Evolutionary conservation across 2,329 filamentous ascomycete genomes (phyloP), one percentile per base, ranked within the genome.

Genomic region (Camillea tinctor): DNA sequence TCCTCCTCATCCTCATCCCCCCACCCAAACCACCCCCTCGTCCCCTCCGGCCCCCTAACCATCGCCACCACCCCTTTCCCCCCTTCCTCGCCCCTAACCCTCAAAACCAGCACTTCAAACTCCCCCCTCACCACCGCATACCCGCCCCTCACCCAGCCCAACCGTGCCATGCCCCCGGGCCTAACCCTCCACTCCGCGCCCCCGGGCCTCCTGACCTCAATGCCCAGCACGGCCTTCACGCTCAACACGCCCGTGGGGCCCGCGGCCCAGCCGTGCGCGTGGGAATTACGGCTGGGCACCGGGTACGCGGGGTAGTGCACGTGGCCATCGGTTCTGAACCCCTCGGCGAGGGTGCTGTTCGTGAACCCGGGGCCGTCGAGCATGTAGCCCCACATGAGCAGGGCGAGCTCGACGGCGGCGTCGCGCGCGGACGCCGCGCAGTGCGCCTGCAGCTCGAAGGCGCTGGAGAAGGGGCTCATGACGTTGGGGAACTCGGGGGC

Each of bases 331-430:
- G 73, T 69, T 8, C 71, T 65, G 61, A 77, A 79, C 2, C 77
- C 77, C 63, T 79, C 77, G 19, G 76, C 73, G 22, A 79, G 74
- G 3, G 77, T 79, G 30, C 68, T 72, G 62, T 77, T 75, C n/a
- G 77, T 79, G 64, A 78, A 76, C 13, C 75, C 74, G 1, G 70
- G 69, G 7, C 75, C 59, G n/a, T 62, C 73, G 17, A 78, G 71
- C 66, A 77, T 75, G 65, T 74, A 75, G n/a, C 72, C 75, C 76
- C 76, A 78, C 64, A 72, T 70, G 1, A 71, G 66, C 0, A 75
- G 68, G 55, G 78, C 76, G 9, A 81, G 71, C n/a, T 79, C 76
- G 3, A 82, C 69, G 0, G 78, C 77, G 0, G 70, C 63, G 9
- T 74, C 66, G 0, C 73, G 71, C 5, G 76, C 65, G 19, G 70